Base-by-base conservation (phyloP, 2,329 filamentous ascomycete genomes). In the Neobulgaria alba region DNA sequence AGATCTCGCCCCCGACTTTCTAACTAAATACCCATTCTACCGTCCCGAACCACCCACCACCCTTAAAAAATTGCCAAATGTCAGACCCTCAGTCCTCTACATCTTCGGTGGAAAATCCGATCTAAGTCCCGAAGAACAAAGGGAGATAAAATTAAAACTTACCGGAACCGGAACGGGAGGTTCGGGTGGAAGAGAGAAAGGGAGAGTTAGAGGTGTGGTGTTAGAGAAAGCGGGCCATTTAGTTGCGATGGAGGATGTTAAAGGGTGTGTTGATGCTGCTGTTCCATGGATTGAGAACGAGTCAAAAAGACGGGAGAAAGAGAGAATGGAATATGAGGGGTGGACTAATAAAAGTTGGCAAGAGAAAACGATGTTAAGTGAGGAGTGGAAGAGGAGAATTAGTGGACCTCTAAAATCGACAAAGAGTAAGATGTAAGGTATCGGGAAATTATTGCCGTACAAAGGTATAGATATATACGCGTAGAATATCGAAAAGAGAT, bases 191-290 rank as follows among this genome's bases (percentile, higher is more conserved):
- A 67, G 59, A 3, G 61, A 63, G n/a, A 72, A 72, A 10, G 85
- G 83, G 0, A 68, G 77, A 33, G 88, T 95, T 2, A 70, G 68
- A 41, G 71, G 79, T 49, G 71, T 85, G 4, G 67, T 77, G 12
- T 62, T 92, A 5, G 64, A 81, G 19, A 72, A 72, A 0, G 68
- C 72, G 4, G 87, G 89, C 0, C 90, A 96, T 61, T 62, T 95
- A 31, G 75, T 95, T 19, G 82, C 89, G 0, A 85, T 95, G 75
- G 88, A 95, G 62, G 73, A 75, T 29, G 83, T 85, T 0, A 65
- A 55, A 2, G 68, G 75, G 54, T 83, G 80, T 47, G 89, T 86
- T 1, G 66, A 73, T 43, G 61, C 72, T 14, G 71, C 74, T 0
- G 72, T 71, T 0, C 56, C 59, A 18, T 85, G 78, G 68, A 60